Evolutionary conservation across 257 asterid species (phyloP).

Genomic region (Fraxinus cuspidata): DNA sequence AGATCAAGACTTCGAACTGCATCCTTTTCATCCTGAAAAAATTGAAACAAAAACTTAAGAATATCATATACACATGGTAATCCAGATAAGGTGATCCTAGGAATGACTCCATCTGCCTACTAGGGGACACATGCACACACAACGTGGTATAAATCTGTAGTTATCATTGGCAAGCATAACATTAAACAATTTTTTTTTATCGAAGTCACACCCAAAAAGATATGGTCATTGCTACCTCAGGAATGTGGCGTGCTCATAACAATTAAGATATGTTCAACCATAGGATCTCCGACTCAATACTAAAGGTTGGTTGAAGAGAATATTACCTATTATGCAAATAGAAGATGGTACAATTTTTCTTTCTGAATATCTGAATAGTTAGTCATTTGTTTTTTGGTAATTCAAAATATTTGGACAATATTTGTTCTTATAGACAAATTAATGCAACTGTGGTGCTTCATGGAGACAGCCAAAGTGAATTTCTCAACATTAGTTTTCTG

Average conservation of each 20-base stretch:
- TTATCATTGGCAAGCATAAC: background rate
- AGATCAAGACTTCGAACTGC: constrained; percentile 95
- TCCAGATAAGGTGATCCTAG: background rate
- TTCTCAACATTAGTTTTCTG: background rate
- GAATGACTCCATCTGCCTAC: background rate
- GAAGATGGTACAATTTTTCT: background rate
- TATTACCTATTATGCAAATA: background rate
- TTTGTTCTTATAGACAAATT: background rate
- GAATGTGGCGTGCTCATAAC: background rate
- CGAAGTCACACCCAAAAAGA: background rate
- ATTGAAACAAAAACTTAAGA: background rate
- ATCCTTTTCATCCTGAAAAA: constrained; percentile 86
- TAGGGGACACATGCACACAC: background rate
- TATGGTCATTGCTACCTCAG: constrained; percentile 5
- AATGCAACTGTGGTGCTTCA: background rate
- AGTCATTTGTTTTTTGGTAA: background rate
- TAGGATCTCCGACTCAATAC: background rate
- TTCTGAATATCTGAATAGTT: background rate
- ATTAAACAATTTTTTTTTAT: background rate
- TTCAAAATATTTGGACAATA: background rate
- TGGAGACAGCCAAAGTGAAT: background rate
- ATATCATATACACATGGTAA: background rate
- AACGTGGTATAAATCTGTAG: background rate
- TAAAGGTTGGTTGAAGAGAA: background rate
- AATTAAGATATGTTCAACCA: background rate